phyloP scores from a whole-genome alignment of 2,329 filamentous ascomycete species.

The Sporothrix curviconia region DNA sequence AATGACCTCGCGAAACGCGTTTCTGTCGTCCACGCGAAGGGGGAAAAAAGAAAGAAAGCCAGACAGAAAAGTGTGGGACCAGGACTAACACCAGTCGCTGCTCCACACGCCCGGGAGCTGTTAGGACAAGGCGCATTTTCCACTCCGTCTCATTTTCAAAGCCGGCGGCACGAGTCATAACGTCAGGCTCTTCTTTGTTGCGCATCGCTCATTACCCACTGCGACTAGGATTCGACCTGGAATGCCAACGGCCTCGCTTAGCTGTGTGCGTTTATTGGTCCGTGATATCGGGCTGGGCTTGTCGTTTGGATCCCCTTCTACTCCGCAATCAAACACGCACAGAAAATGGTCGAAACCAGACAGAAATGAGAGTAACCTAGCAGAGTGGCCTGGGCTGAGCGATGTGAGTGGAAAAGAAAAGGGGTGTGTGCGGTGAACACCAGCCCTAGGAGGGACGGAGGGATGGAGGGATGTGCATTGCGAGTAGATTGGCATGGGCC shows the following conservation, averaged over 20 bases:
- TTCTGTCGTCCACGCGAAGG: no score
- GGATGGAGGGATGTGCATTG: neutral
- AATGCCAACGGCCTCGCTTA: constrained; percentile 6
- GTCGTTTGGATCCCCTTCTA: neutral
- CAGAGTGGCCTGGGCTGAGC: no score
- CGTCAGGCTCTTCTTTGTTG: neutral
- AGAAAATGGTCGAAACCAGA: neutral
- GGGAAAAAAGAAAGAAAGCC: neutral
- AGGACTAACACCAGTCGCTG: neutral
- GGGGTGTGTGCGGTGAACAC: neutral
- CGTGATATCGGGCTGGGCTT: neutral
- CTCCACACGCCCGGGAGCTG: neutral
- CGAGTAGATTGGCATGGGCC: neutral
- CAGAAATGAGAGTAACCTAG: neutral
- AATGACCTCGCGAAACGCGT: no score
- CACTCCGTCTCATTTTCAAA: neutral
- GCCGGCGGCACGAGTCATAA: constrained; percentile 4
- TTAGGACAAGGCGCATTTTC: constrained; percentile 10
- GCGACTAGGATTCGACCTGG: neutral
- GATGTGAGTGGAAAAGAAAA: neutral
- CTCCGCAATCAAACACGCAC: neutral
- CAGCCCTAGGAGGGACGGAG: no score
- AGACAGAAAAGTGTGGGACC: neutral
- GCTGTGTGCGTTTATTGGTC: neutral
- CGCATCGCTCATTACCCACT: neutral